Conservation (phyloP, 441 rosid species). For the Corymbia calophylla region DNA sequence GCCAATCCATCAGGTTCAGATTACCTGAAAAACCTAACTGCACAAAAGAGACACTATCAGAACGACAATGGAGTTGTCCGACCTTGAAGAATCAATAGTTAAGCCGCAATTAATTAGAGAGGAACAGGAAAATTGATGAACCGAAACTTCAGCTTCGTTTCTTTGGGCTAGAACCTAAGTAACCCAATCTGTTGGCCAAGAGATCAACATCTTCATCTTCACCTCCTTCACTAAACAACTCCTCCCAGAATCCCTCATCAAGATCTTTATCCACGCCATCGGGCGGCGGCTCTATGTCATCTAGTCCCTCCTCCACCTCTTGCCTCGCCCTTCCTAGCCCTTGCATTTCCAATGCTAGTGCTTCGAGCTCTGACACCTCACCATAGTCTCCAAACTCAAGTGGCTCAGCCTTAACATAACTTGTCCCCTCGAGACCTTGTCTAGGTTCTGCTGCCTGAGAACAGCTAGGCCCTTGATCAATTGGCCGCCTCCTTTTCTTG, state of each 20-base stretch:
- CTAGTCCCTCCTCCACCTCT: conserved; percentile 17
- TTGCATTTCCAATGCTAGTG: conserved; percentile 80
- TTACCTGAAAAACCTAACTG: not conserved
- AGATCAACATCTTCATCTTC: conserved; percentile 38
- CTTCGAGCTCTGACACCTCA: conserved; percentile 68
- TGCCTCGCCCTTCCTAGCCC: conserved; percentile 38
- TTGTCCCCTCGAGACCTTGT: not conserved
- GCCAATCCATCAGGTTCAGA: not conserved
- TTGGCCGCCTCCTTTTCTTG: conserved; percentile 45
- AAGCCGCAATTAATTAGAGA: not conserved
- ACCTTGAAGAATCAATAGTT: not conserved
- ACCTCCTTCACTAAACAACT: conserved; percentile 36
- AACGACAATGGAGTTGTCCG: not conserved
- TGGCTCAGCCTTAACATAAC: conserved; percentile 36
- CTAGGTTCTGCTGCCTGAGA: conserved; percentile 4
- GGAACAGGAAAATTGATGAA: not conserved
- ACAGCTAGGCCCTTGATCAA: conserved; percentile 18
- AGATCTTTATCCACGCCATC: conserved; percentile 40
- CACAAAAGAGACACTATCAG: not conserved
- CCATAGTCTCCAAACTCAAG: conserved; percentile 27
- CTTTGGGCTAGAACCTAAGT: conserved; percentile 33
- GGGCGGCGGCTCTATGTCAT: conserved; percentile 7
- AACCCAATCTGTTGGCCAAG: conserved; percentile 43
- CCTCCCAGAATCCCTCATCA: conserved; percentile 89
- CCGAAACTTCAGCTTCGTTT: not conserved